Base-by-base conservation (phyloP, 345 rosid species). In the Citrus hindsii region DNA sequence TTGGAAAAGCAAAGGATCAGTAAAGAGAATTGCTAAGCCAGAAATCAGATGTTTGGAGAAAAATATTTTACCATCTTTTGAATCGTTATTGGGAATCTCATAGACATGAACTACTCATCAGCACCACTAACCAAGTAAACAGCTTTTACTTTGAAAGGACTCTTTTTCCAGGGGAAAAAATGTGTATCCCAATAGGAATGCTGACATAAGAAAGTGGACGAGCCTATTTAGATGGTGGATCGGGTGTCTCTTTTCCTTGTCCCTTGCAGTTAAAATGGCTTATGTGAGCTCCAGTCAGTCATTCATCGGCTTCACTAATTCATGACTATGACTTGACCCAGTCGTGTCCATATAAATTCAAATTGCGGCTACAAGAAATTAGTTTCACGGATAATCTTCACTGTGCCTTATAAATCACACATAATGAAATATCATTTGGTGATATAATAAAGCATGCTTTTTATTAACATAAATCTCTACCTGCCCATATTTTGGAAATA, bases 401-500 rank as follows among this genome's bases (percentile, higher is more conserved):
- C 4, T 3, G 51, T 46, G 22, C n/a, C 32, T 69, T 38, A 67
- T 35, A 10, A 27, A 73, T 37, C 38, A 66, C 46, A 65, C 12
- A 48, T 25, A 35, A n/a, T n/a, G 22, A 32, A 63, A 65, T 68
- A 40, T 30, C 19, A 32, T 8, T 19, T 37, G n/a, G 69, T n/a
- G 35, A 32, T 33, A 24, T 21, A 72, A 81, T 46, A 60, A 46
- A 77, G 28, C 58, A 33, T 51, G 55, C 55, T 55, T 76, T 58
- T 27, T 60, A 72, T 60, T 67, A 46, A 56, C 58, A 18, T 67
- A 72, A 70, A 48, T 67, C 4, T 19, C 71, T 71, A 71, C 38
- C 78, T 73, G 71, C 78, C 80, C 80, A 72, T 38, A 59, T 60
- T 25, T 37, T 51, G 9, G 21, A 74, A 30, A 40, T 37, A 73